Evolutionary conservation across 371 early-diverging fungal genomes (phyloP), one percentile per base, ranked within the genome.

Genomic region (Nematocida sp.): DNA sequence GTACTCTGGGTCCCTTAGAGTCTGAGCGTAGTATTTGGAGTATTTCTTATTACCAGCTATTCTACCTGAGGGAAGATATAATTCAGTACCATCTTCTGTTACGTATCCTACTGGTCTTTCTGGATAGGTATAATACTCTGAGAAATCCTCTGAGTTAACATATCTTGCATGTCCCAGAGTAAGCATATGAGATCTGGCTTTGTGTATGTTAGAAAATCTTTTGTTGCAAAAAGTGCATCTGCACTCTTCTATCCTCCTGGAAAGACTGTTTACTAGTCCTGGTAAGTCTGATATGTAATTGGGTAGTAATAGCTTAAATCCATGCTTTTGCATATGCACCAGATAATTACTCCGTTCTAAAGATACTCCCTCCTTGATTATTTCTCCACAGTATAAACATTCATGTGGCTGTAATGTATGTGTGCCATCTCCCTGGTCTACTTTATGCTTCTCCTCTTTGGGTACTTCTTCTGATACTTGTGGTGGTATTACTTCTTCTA

Each of bases 181-280:
- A 9, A 13, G 23, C 74, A 70, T 70, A 35, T 70, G 74, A 21
- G 15, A 21, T 27, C 74, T 21, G 3, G 48, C 60, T 51, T 46
- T 57, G 27, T 5, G 15, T n/a, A 70, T 60, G 46, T 47, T 41
- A 0, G 57, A 47, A 37, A 70, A 70, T 2, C 74, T 43, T 40
- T 70, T 70, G 37, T 61, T 70, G 43, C 74, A 70, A 61, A 25
- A 70, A 5, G 47, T 54, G 53, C 74, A 70, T 38, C 46, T 40
- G 62, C 74, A 70, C 35, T 57, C 25, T 23, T n/a, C 45, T 11
- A 70, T 48, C 61, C 52, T 58, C n/a, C 60, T 45, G 23, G 37
- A 43, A 11, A 70, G 37, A 32, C 52, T 43, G 17, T 37, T 41
- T 11, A 70, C 43, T 21, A 70, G 35, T 23, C 74, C 74, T 19